Conservation (phyloP, 148 eudicot species). For the Arctostaphylos glauca region DNA sequence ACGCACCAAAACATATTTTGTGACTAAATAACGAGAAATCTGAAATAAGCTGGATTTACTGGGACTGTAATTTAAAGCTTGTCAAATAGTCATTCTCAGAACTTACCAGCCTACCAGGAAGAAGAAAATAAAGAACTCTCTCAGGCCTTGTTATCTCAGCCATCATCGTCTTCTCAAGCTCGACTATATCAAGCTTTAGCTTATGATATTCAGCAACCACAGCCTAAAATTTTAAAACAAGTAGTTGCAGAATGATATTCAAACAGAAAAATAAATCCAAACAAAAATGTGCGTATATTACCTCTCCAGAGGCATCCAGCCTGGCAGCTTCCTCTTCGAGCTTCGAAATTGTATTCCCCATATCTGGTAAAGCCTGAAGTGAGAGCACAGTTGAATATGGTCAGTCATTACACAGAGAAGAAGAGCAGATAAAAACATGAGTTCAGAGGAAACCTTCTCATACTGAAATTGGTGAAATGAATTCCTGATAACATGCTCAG, state of each 20-base stretch:
- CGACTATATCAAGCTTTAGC: conserved; percentile 68
- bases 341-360: conserved; percentile 69
- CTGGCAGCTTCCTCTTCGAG: conserved; percentile 83
- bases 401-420: conserved; percentile 3
- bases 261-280: conserved; percentile 13
- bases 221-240: conserved; percentile 37
- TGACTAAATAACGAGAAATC: background rate
- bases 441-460: conserved; percentile 67
- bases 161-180: conserved; percentile 90
- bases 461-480: conserved; percentile 97
- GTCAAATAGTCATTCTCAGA: conserved; percentile 9
- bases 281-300: conserved; percentile 27
- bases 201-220: conserved; percentile 87
- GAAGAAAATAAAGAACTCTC: conserved; percentile 79
- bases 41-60: background rate
- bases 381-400: background rate
- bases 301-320: conserved; percentile 98
- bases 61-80: background rate
- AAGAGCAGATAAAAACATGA: background rate
- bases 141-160: conserved; percentile 91
- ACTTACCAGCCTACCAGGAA: conserved; percentile 93
- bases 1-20: background rate
- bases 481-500: conserved; percentile 93
- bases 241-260: background rate
- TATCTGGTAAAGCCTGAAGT: conserved; percentile 86